These are phyloP conservation scores for Metschnikowia reukaufii DNA, from an alignment of 805 yeast species.

Conservation along the genomic window DNA sequence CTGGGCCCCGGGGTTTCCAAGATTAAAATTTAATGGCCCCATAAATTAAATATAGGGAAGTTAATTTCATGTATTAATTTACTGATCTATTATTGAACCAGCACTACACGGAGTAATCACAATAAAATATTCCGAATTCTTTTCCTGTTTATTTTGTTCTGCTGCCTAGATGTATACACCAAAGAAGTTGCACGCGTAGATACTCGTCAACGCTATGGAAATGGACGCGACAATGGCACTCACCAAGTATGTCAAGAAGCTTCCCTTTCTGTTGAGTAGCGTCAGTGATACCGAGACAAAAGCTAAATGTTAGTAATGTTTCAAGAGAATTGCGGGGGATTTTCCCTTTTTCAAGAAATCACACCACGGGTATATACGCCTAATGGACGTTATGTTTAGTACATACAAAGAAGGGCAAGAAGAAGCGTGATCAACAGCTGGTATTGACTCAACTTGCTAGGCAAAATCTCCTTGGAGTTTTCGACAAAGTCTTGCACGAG, in stretches of 20 bases:
- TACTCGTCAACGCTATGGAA: slow-evolving; percentile 37
- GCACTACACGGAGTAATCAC: no score
- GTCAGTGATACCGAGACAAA: slow-evolving; percentile 19
- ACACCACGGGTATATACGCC: neutral
- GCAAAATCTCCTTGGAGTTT: slow-evolving; percentile 15
- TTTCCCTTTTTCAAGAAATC: neutral
- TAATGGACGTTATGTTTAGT: neutral
- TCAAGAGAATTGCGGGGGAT: no score
- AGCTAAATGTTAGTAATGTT: slow-evolving; percentile 17
- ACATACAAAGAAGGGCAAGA: slow-evolving; percentile 19
- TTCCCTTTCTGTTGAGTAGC: slow-evolving; percentile 18
- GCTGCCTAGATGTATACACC: slow-evolving; percentile 40
- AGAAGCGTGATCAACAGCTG: slow-evolving; percentile 16
- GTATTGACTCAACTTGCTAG: slow-evolving; percentile 15
- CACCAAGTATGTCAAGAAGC: slow-evolving; percentile 22
- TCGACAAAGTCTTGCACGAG: slow-evolving; percentile 15
- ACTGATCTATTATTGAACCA: no score
- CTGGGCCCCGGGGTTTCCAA: no score
- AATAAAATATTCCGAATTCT: neutral
- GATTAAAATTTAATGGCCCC: no score
- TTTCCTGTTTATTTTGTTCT: neutral
- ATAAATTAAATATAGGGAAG: no score
- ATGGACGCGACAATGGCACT: slow-evolving; percentile 37
- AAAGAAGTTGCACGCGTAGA: slow-evolving; percentile 41
- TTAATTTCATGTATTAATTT: no score